These are phyloP conservation scores for Lichtheimia corymbifera DNA, from an alignment of 371 early-diverging fungal species.

Conservation along the genomic window DNA sequence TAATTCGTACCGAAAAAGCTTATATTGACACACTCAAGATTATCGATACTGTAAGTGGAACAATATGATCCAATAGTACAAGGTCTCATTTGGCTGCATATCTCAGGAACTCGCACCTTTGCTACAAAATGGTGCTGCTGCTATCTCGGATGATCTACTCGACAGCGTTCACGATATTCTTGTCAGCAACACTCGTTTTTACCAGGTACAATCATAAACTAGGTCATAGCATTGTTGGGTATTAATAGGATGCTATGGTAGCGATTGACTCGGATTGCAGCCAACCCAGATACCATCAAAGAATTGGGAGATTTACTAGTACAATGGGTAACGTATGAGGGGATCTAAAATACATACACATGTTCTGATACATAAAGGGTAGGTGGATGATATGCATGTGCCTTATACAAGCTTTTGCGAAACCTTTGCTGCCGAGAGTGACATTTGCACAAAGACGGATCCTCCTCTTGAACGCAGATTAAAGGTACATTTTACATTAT, in stretches of 20 bases:
- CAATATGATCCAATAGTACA: conserved; percentile 29
- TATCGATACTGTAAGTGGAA: conserved; percentile 45
- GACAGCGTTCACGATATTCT: neutral
- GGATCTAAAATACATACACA: neutral
- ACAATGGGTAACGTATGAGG: conserved; percentile 31
- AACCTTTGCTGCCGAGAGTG: conserved; percentile 21
- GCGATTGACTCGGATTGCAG: conserved; percentile 17
- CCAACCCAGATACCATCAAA: conserved; percentile 24
- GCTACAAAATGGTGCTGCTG: neutral
- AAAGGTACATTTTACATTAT: conserved; percentile 18
- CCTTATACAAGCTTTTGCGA: conserved; percentile 41
- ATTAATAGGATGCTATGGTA: neutral
- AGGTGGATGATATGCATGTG: conserved; percentile 43
- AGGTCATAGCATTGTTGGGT: neutral
- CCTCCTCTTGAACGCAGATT: conserved; percentile 6
- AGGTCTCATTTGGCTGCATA: conserved; percentile 13
- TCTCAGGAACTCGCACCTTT: conserved; percentile 2
- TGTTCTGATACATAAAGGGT: neutral
- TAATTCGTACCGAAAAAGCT: conserved; percentile 49
- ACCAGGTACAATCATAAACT: neutral
- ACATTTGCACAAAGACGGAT: no score
- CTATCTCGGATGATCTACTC: neutral
- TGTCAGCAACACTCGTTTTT: conserved; percentile 2
- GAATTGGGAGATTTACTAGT: conserved; percentile 40
- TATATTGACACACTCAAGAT: conserved; percentile 47